Conservation (phyloP, 139 green algal genomes). For the Chlamydomonas sphaeroides region DNA sequence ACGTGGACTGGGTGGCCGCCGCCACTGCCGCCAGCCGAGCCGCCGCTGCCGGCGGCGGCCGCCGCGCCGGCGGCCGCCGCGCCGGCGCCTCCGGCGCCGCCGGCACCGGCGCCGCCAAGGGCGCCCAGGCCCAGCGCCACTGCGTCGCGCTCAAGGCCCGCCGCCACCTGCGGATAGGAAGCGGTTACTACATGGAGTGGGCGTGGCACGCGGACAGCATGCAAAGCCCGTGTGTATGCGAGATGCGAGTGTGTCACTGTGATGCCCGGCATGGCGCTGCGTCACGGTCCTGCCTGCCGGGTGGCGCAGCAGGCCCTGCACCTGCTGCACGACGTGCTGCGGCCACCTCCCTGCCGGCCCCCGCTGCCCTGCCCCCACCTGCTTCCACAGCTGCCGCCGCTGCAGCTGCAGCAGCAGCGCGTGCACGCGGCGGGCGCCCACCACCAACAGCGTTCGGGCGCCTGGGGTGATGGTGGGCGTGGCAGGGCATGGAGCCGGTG, state of each 20-base stretch:
- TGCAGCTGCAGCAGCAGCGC: constrained; percentile 38
- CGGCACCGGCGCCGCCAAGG: not conserved
- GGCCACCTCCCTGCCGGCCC: not conserved
- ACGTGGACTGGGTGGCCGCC: constrained; percentile 19
- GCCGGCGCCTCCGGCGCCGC: not conserved
- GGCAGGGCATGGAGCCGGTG: no score
- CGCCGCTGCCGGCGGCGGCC: not conserved
- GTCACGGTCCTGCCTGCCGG: no score
- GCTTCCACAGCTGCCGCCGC: constrained; percentile 31
- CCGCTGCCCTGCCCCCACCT: not conserved
- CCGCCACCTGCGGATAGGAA: constrained; percentile 20
- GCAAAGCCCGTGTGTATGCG: no score
- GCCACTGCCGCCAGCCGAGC: not conserved
- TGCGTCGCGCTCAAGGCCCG: constrained; percentile 7
- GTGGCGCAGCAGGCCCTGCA: no score
- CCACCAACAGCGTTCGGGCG: constrained; percentile 12
- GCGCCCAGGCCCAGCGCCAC: constrained; percentile 1
- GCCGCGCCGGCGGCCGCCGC: not conserved
- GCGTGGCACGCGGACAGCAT: no score
- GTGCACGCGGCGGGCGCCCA: constrained; percentile 23
- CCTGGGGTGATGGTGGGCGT: no score
- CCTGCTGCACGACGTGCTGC: no score
- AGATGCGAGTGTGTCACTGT: no score
- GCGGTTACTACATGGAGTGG: no score
- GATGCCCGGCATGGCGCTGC: no score